A percentile compares a stretch with the other conserved stretches of the same genome.
These are phyloP conservation scores for Fusarium luffae DNA, from an alignment of 2,329 filamentous ascomycete species.

Conservation along the genomic window DNA sequence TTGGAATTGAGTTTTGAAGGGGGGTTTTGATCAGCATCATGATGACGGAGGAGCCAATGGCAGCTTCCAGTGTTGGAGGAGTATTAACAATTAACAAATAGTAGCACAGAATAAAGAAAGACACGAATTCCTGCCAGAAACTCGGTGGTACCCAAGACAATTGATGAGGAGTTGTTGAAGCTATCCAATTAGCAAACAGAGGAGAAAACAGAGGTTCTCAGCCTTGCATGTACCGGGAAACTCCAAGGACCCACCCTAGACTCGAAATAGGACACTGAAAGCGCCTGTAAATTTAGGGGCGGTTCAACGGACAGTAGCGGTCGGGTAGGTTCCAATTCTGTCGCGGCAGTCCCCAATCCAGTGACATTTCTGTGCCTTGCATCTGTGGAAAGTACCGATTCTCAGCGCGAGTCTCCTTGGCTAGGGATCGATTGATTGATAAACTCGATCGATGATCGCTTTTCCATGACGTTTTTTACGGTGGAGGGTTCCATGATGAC, in stretches of 20 bases:
- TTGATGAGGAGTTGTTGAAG: slow-evolving; percentile 33
- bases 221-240: slow-evolving; percentile 39
- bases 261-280: slow-evolving; percentile 10
- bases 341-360: slow-evolving; percentile 8
- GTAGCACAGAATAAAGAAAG: not conserved
- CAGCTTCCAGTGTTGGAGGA: not conserved
- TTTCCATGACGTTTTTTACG: slow-evolving; percentile 25
- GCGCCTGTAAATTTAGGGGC: slow-evolving; percentile 3
- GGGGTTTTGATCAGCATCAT: slow-evolving; percentile 24
- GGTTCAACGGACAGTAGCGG: slow-evolving; percentile 32
- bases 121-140: not conserved
- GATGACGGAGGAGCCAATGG: slow-evolving; percentile 3
- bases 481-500: slow-evolving; percentile 5
- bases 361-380: slow-evolving; percentile 23
- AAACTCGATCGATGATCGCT: not conserved
- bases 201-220: slow-evolving; percentile 24
- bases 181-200: slow-evolving; percentile 32
- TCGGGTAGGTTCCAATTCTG: not conserved
- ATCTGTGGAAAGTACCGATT: slow-evolving; percentile 15
- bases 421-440: slow-evolving; percentile 14
- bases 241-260: slow-evolving; percentile 2
- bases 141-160: not conserved
- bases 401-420: not conserved
- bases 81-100: slow-evolving; percentile 4
- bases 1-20: slow-evolving; percentile 16